Conservation (phyloP, 2,329 filamentous ascomycete species). For the Dendryphion nanum region DNA sequence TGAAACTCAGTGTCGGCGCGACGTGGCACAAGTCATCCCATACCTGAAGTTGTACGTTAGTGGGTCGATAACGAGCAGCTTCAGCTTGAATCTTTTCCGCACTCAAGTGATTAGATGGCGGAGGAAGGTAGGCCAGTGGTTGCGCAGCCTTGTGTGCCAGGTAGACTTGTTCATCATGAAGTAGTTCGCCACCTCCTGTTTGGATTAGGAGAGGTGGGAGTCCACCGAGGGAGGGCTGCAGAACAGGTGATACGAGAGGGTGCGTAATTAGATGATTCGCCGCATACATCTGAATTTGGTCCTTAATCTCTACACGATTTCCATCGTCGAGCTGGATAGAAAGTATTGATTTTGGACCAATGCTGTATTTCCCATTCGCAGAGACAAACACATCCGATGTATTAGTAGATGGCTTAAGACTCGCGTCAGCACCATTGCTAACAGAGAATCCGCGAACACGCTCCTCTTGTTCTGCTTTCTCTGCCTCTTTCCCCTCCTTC, state of each 20-base stretch:
- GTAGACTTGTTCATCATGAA: constrained; percentile 94
- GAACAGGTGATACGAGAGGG: constrained; percentile 82
- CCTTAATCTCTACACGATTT: constrained; percentile 70
- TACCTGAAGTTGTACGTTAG: constrained; percentile 88
- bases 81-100: constrained; percentile 63
- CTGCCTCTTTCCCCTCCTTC: constrained; percentile 27
- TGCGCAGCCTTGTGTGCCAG: constrained; percentile 92
- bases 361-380: constrained; percentile 36
- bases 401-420: constrained; percentile 4
- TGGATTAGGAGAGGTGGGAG: constrained; percentile 85
- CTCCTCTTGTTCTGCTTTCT: constrained; percentile 35
- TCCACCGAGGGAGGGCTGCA: constrained; percentile 86
- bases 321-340: constrained; percentile 66
- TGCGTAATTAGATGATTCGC: constrained; percentile 84
- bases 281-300: constrained; percentile 88
- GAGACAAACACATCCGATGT: constrained; percentile 21
- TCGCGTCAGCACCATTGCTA: constrained; percentile 9
- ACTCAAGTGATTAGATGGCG: constrained; percentile 35
- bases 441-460: constrained; percentile 37
- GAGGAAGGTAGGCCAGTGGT: constrained; percentile 71
- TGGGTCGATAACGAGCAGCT: constrained; percentile 72
- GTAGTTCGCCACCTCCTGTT: constrained; percentile 81
- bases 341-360: constrained; percentile 44
- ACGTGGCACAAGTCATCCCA: constrained; percentile 97
- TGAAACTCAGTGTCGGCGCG: constrained; percentile 89